A percentile compares a stretch with the other conserved stretches of the same genome.
Conservation (phyloP, 75 land plant genomes). For the Ceratopteris richardii region DNA sequence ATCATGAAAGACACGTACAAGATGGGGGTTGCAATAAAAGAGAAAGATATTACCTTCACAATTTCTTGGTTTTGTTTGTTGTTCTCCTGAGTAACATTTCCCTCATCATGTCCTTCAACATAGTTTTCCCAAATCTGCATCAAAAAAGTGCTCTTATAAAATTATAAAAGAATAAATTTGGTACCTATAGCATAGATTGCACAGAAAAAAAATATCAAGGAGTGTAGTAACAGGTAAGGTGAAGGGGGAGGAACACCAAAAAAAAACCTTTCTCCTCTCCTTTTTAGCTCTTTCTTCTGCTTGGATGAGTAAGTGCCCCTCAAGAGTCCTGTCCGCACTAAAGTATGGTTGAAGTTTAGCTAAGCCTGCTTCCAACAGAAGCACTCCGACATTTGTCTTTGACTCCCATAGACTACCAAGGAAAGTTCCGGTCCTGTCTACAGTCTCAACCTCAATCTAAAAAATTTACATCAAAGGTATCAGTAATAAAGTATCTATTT, state of each 20-base stretch:
- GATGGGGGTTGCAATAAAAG: too few relatives aligned
- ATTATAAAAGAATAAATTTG: too few relatives aligned
- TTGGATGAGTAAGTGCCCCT: conserved; percentile 65
- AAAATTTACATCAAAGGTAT: too few relatives aligned
- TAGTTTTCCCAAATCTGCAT: conserved; percentile 88
- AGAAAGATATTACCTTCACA: conserved; percentile 35
- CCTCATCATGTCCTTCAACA: conserved; percentile 80
- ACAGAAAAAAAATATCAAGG: too few relatives aligned
- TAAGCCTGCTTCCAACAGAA: conserved; percentile 79
- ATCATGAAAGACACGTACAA: too few relatives aligned
- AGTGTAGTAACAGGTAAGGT: too few relatives aligned
- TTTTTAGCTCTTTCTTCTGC: conserved; percentile 84
- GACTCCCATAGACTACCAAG: conserved; percentile 89
- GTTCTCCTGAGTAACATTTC: conserved; percentile 37
- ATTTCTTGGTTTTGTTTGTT: conserved; percentile 56
- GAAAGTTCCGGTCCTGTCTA: conserved; percentile 91
- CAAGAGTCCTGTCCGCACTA: conserved; percentile 64
- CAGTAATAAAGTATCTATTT: too few relatives aligned
- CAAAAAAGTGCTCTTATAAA: too few relatives aligned
- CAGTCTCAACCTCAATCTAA: conserved; percentile 92
- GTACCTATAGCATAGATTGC: too few relatives aligned
- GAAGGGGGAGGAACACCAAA: too few relatives aligned
- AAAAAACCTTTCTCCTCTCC: conserved; percentile 58
- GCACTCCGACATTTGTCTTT: conserved; percentile 58
- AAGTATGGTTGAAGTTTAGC: conserved; percentile 86